Conservation (phyloP, 2,329 filamentous ascomycete genomes). For the Phyllosticta citribraziliensis region DNA sequence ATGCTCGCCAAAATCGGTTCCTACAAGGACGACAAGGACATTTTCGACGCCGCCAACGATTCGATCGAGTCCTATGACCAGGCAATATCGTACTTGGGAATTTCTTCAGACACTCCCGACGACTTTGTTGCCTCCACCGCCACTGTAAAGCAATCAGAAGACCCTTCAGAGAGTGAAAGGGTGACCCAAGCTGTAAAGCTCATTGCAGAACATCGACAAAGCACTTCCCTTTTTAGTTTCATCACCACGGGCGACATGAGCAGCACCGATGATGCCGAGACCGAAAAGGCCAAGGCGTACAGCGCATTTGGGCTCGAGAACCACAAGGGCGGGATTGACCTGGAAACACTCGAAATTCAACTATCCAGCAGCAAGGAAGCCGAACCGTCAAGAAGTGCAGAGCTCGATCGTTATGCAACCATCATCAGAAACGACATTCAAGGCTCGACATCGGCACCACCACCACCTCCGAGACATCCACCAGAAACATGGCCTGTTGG, state of each 20-base stretch:
- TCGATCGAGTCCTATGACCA: constrained; percentile 51
- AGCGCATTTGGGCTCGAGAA: constrained; percentile 39
- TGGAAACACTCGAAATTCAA: constrained; percentile 26
- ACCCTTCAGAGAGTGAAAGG: constrained; percentile 37
- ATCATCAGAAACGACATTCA: constrained; percentile 7
- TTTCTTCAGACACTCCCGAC: constrained; percentile 38
- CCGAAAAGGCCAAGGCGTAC: constrained; percentile 39
- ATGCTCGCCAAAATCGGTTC: constrained; percentile 52
- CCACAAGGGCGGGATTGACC: constrained; percentile 41
- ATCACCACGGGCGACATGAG: constrained; percentile 36
- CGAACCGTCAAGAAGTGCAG: constrained; percentile 4
- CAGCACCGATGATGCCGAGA: constrained; percentile 38
- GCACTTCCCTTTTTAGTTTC: constrained; percentile 43
- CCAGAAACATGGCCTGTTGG: constrained; percentile 63
- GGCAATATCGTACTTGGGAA: constrained; percentile 52
- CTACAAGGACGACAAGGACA: constrained; percentile 45
- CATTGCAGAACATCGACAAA: constrained; percentile 50
- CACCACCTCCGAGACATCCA: constrained; percentile 16
- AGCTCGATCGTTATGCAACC: constrained; percentile 3
- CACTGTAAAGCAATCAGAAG: constrained; percentile 38
- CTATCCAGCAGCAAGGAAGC: constrained; percentile 12
- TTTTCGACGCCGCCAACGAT: constrained; percentile 25
- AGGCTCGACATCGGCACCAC: neutral
- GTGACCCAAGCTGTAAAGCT: constrained; percentile 47
- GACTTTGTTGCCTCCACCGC: neutral